Conservation (phyloP, 106 monocot genomes). For the Phalaenopsis aphrodite region DNA sequence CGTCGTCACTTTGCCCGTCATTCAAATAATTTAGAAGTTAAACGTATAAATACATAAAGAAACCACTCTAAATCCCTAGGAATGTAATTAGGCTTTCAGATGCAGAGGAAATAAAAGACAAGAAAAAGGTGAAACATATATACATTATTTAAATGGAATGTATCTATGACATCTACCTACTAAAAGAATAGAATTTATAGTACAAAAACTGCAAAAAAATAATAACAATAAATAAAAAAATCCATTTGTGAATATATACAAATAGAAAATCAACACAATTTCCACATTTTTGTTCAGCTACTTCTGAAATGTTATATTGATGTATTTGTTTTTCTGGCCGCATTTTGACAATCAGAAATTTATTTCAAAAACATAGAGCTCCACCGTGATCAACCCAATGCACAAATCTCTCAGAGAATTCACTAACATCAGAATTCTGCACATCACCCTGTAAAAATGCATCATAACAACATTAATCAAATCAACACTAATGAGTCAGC, state of each 20-base stretch:
- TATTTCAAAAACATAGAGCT: slow-evolving; percentile 13
- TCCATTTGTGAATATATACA: not conserved
- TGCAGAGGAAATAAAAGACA: too few relatives aligned
- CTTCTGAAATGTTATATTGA: not conserved
- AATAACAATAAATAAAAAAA: not conserved
- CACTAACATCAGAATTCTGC: not conserved
- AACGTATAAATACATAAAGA: too few relatives aligned
- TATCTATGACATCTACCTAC: not conserved
- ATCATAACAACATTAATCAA: too few relatives aligned
- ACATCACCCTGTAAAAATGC: too few relatives aligned
- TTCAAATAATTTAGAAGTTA: too few relatives aligned
- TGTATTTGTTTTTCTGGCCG: not conserved
- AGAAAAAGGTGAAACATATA: not conserved
- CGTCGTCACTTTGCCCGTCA: too few relatives aligned
- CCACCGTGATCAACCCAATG: slow-evolving; percentile 26
- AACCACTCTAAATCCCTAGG: too few relatives aligned
- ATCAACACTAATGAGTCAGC: too few relatives aligned
- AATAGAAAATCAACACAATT: not conserved
- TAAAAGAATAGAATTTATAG: not conserved
- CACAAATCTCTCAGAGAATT: slow-evolving; percentile 23
- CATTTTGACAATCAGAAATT: not conserved
- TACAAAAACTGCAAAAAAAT: too few relatives aligned
- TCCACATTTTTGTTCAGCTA: not conserved
- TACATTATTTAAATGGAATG: not conserved
- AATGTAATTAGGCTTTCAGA: too few relatives aligned